Evolutionary conservation across 139 green algal genomes (phyloP), one percentile per base, ranked within the genome.

Genomic region (Prasinococcaceae sp.): DNA sequence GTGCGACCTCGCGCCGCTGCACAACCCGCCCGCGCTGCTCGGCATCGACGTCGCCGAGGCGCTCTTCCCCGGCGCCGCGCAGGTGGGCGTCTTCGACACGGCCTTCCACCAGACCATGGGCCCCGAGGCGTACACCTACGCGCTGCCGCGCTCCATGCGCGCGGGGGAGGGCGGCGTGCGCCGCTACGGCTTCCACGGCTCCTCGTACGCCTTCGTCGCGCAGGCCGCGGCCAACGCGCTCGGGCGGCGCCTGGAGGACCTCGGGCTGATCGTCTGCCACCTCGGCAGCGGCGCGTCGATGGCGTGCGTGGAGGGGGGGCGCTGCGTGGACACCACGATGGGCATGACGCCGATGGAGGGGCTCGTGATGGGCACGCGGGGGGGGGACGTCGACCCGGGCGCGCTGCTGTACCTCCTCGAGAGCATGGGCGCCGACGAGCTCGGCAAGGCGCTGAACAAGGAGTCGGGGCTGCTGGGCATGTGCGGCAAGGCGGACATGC

Each of bases 21-120:
- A 94, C 73, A 94, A 94, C 70, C 79, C 81, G 2, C 44, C 47
- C 5, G 64, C 38, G 3, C 50, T 17, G 27, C 33, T 58, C 39
- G 58, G 58, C 45, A 66, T 66, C 23, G 17, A 26, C 2, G 58
- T 66, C 30, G 58, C 58, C 8, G 52, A 66, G 37, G 40, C 63
- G 49, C 51, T 66, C 10, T 53, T n/a, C n/a, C n/a, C n/a, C n/a
- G n/a, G n/a, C n/a, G n/a, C n/a, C 20, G 35, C 56, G 17, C 82
- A 93, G 69, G 85, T 94, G 4, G 85, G 70, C 22, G 84, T 94
- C 25, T 94, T 94, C 59, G 85, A 94, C 70, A 94, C 85, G 1
- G 85, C 85, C 6, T 94, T 85, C 57, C 85, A 94, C 63, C 66
- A 78, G 33, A 92, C 78, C 30, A 90, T 94, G 80, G 69, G 79